These are phyloP conservation scores for Plasmodium billcollinsi DNA, from an alignment of 169 alveolate species.

Conservation along the genomic window DNA sequence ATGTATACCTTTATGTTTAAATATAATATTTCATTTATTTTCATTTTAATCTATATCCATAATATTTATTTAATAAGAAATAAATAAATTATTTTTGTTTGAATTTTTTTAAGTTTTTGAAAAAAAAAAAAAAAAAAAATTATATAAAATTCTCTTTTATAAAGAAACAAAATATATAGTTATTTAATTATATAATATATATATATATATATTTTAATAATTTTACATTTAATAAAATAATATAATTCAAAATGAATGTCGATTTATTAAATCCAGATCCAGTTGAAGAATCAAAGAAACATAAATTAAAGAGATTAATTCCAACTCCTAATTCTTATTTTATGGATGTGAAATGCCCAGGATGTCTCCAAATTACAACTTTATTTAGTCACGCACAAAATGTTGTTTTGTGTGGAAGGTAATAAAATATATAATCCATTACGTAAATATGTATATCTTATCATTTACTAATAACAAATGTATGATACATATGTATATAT, in stretches of 20 bases:
- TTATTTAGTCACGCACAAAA: slow-evolving; percentile 97
- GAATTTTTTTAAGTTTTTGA: too few relatives aligned
- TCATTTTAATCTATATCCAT: too few relatives aligned
- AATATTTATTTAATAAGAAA: too few relatives aligned
- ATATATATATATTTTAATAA: slow-evolving; percentile 14
- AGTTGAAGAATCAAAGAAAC: slow-evolving; percentile 94
- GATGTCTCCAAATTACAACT: slow-evolving; percentile 95
- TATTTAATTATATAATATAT: not conserved
- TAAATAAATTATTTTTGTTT: too few relatives aligned
- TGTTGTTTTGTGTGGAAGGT: slow-evolving; percentile 93
- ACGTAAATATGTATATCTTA: not conserved
- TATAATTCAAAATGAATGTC: slow-evolving; percentile 92
- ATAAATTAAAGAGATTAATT: slow-evolving; percentile 97
- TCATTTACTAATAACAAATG: not conserved
- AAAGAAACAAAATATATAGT: too few relatives aligned
- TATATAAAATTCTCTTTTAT: too few relatives aligned
- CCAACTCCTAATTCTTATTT: slow-evolving; percentile 98
- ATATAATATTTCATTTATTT: too few relatives aligned
- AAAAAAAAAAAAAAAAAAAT: too few relatives aligned
- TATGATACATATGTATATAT: not conserved
- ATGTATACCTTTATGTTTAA: too few relatives aligned
- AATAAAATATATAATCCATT: slow-evolving; percentile 10
- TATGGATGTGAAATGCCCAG: slow-evolving; percentile 98
- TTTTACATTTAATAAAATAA: not conserved
- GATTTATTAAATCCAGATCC: slow-evolving; percentile 97